Percentiles rank a stretch among this genome's conserved stretches.
phyloP scores from a whole-genome alignment of 805 yeast genomes.

The Candida vaughaniae region DNA sequence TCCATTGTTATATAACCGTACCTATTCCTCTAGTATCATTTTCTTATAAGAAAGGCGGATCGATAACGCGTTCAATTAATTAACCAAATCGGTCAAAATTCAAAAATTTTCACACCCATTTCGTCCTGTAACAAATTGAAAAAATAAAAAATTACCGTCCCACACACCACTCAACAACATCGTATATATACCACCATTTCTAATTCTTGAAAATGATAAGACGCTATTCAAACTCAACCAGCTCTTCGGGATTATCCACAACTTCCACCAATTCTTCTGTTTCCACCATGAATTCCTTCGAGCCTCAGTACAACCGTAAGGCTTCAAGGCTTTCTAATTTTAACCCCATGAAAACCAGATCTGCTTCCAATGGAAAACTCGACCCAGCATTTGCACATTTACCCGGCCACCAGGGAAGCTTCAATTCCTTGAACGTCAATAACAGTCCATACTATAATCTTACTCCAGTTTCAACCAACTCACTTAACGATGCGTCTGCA shows the following conservation, averaged over 20 bases:
- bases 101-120: constrained; percentile 5
- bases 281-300: constrained; percentile 6
- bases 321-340: constrained; percentile 15
- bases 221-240: constrained; percentile 4
- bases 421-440: not conserved
- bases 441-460: constrained; percentile 11
- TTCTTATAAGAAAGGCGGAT: too few species aligned
- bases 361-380: not conserved
- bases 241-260: not conserved
- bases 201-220: too few species aligned
- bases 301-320: constrained; percentile 8
- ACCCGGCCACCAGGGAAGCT: not conserved
- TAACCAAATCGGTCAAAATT: constrained; percentile 6
- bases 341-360: constrained; percentile 14
- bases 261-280: constrained; percentile 1
- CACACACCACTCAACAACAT: constrained; percentile 4
- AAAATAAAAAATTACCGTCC: too few species aligned
- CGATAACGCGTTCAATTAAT: constrained; percentile 8
- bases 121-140: constrained; percentile 4
- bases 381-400: not conserved
- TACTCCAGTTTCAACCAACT: constrained; percentile 11
- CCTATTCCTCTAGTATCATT: too few species aligned
- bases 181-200: not conserved
- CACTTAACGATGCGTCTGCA: constrained; percentile 2
- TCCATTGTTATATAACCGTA: too few species aligned